Conservation (phyloP, 129 eudicot genomes). For the Lactuca saligna region DNA sequence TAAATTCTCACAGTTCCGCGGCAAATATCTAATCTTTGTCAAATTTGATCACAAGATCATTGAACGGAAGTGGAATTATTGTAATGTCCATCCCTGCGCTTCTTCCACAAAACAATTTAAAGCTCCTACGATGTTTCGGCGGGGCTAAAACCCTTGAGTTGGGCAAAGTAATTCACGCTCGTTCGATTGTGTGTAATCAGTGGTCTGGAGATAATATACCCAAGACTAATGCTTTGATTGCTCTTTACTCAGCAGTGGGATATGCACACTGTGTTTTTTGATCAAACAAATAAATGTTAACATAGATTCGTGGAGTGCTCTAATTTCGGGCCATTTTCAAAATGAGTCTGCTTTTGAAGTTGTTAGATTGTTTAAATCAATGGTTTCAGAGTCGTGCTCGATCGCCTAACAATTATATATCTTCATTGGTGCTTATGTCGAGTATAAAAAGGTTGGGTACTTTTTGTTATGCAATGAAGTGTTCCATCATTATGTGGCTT, state of each 20-base stretch:
- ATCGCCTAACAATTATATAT: conserved; percentile 38
- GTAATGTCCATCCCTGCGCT: neutral
- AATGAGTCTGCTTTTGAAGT: conserved; percentile 39
- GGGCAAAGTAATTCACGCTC: conserved; percentile 40
- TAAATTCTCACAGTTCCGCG: neutral
- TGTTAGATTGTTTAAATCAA: conserved; percentile 33
- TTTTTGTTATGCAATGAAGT: conserved; percentile 28
- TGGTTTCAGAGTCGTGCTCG: conserved; percentile 26
- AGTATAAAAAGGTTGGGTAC: conserved; percentile 34
- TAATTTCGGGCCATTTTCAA: conserved; percentile 43
- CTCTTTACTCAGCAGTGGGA: conserved; percentile 32
- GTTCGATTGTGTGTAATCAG: conserved; percentile 32
- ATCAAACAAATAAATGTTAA: conserved; percentile 37
- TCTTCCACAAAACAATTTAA: too few species aligned
- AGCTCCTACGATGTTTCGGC: conserved; percentile 27
- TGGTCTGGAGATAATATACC: conserved; percentile 29
- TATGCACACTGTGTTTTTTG: conserved; percentile 45
- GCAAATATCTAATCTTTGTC: neutral
- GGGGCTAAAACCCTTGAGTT: conserved; percentile 33
- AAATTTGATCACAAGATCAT: neutral
- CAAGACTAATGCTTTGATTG: conserved; percentile 38
- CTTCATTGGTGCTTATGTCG: conserved; percentile 41
- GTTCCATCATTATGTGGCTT: conserved; percentile 46
- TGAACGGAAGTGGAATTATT: neutral
- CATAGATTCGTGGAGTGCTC: conserved; percentile 44